Conservation (phyloP, 2,329 filamentous ascomycete genomes). For the Ophiostoma tasmaniense region DNA sequence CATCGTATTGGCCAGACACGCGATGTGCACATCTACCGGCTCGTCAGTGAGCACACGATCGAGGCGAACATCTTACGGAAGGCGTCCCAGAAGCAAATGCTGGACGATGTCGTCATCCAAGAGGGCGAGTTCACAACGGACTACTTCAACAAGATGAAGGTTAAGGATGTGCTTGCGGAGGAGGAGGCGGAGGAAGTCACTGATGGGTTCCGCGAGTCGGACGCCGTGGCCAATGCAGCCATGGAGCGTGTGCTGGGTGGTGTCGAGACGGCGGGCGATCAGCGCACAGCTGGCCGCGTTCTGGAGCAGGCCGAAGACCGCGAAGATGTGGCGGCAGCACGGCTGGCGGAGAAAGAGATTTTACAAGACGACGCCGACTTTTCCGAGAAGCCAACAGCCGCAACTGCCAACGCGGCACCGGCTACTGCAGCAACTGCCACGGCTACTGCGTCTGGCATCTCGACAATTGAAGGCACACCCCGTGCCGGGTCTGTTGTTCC, state of each 20-base stretch:
- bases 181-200: slow-evolving; percentile 22
- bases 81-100: slow-evolving; percentile 92
- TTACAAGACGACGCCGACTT: slow-evolving; percentile 82
- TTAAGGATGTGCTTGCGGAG: slow-evolving; percentile 54
- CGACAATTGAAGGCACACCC: slow-evolving; percentile 46
- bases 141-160: slow-evolving; percentile 73
- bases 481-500: slow-evolving; percentile 30
- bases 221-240: slow-evolving; percentile 68
- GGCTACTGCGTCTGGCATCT: slow-evolving; percentile 38
- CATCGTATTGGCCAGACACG: slow-evolving; percentile 96
- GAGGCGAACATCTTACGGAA: slow-evolving; percentile 97
- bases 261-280: slow-evolving; percentile 47
- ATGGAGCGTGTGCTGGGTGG: slow-evolving; percentile 77
- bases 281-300: slow-evolving; percentile 56
- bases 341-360: slow-evolving; percentile 80
- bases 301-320: slow-evolving; percentile 87
- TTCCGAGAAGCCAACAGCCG: slow-evolving; percentile 49
- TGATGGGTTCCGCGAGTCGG: slow-evolving; percentile 38
- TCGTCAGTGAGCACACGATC: slow-evolving; percentile 88
- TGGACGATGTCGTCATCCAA: slow-evolving; percentile 97
- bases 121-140: slow-evolving; percentile 97
- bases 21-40: slow-evolving; percentile 94
- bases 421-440: slow-evolving; percentile 37
- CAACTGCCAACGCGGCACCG: slow-evolving; percentile 29
- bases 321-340: slow-evolving; percentile 83